Evolutionary conservation across 495 filamentous ascomycete genomes (phyloP).

Genomic region (Antarctomyces pellizariae): DNA sequence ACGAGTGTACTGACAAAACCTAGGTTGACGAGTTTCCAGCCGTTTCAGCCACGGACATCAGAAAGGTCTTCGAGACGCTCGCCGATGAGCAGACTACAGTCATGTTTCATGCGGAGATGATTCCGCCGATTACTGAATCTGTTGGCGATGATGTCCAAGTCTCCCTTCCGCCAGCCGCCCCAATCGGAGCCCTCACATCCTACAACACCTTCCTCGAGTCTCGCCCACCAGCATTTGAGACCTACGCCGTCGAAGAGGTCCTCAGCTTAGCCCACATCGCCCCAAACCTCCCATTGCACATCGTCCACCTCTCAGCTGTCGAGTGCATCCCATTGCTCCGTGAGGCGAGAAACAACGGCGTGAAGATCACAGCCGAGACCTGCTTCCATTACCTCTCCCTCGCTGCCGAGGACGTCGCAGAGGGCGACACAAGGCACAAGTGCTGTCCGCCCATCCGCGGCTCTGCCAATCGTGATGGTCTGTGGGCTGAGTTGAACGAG

Average conservation of each 20-base stretch:
- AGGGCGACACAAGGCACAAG: constrained; percentile 90
- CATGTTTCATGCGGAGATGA: constrained; percentile 99
- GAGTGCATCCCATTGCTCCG: constrained; percentile 81
- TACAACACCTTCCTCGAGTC: constrained; percentile 89
- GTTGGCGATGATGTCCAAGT: constrained; percentile 56
- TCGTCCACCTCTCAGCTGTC: constrained; percentile 82
- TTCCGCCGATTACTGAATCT: constrained; percentile 64
- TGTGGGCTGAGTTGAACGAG: constrained; percentile 63
- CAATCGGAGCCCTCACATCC: constrained; percentile 47
- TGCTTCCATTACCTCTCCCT: constrained; percentile 97
- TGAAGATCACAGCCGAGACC: constrained; percentile 90
- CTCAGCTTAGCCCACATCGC: constrained; percentile 58
- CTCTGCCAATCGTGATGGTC: constrained; percentile 58
- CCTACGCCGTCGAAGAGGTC: constrained; percentile 72
- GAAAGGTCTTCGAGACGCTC: constrained; percentile 54
- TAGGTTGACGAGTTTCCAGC: constrained; percentile 92
- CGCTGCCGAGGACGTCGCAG: constrained; percentile 59
- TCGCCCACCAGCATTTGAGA: constrained; percentile 75
- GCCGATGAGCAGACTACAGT: constrained; percentile 58
- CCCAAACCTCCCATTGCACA: constrained; percentile 69
- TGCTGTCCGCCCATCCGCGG: constrained; percentile 91
- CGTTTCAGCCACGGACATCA: constrained; percentile 57
- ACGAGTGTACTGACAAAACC: constrained; percentile 8
- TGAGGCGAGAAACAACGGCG: constrained; percentile 48
- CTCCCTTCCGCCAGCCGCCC: constrained; percentile 48